Percentiles rank a stretch among this genome's conserved stretches.
Conservation (phyloP, 257 asterid species). For the Solanum lignicaule region DNA sequence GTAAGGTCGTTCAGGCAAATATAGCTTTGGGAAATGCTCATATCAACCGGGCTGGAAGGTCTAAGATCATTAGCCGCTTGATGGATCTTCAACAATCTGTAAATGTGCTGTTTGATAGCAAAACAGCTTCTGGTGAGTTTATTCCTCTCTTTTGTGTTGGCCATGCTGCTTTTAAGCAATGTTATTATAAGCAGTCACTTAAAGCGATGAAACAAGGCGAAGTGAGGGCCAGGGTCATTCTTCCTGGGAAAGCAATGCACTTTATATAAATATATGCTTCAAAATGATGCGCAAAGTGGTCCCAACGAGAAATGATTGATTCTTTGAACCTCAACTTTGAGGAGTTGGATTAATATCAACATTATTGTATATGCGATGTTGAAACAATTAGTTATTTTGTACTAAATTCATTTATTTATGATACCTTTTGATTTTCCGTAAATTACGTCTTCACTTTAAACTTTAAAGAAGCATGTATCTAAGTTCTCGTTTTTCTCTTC, state of each 20-base stretch:
- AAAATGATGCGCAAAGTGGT: background rate
- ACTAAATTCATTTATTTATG: background rate
- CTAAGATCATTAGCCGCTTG: conserved; percentile 58
- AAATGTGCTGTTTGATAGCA: conserved; percentile 68
- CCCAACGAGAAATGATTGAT: background rate
- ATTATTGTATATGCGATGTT: background rate
- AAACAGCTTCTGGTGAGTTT: conserved; percentile 58
- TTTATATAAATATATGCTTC: background rate
- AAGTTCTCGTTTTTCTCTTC: background rate
- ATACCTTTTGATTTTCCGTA: background rate
- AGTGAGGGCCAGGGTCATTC: background rate
- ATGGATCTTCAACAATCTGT: conserved; percentile 89
- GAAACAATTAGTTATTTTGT: background rate
- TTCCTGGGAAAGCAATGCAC: background rate
- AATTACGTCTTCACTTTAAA: background rate
- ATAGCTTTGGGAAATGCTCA: conserved; percentile 68
- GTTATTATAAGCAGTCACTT: background rate
- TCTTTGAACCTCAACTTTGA: background rate
- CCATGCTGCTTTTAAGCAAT: conserved; percentile 1
- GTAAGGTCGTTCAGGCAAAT: conserved; percentile 73
- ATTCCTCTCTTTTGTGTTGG: conserved; percentile 11
- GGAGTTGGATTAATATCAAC: background rate
- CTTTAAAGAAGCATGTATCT: background rate
- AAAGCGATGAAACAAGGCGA: background rate
- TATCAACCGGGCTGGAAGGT: conserved; percentile 35